These are phyloP conservation scores for Ustulina deusta DNA, from an alignment of 2,329 filamentous ascomycete genomes.

Conservation along the genomic window DNA sequence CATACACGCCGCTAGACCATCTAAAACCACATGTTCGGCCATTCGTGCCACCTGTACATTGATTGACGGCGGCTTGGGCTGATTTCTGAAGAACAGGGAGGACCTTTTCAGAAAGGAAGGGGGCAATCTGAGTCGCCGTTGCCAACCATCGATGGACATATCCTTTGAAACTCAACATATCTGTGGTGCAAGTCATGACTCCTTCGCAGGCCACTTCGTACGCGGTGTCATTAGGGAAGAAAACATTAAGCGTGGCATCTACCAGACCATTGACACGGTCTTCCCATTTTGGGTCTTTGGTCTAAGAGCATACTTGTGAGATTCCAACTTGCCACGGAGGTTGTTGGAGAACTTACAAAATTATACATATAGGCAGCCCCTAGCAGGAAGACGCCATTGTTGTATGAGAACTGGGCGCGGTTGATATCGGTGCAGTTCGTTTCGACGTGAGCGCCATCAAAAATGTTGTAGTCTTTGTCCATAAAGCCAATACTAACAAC, in stretches of 20 bases:
- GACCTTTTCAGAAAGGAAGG: conserved; percentile 53
- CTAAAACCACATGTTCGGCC: conserved; percentile 62
- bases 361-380: conserved; percentile 59
- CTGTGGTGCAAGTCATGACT: conserved; percentile 63
- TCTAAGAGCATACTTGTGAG: conserved; percentile 44
- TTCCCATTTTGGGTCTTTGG: conserved; percentile 58
- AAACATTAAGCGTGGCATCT: conserved; percentile 59
- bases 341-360: conserved; percentile 51
- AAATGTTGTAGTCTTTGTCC: conserved; percentile 59
- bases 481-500: conserved; percentile 61
- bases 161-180: conserved; percentile 71
- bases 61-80: conserved; percentile 55
- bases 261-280: conserved; percentile 62
- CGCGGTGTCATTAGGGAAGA: conserved; percentile 63
- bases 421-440: conserved; percentile 62
- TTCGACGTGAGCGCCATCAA: conserved; percentile 62
- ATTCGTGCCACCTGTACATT: conserved; percentile 51
- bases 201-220: conserved; percentile 67
- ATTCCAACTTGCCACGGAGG: neutral
- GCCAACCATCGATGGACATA: conserved; percentile 67
- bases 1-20: conserved; percentile 61
- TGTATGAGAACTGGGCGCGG: conserved; percentile 66
- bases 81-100: conserved; percentile 54
- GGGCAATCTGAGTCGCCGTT: conserved; percentile 56
- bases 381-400: conserved; percentile 63